Base-by-base conservation (phyloP, 768 basidiomycete species). In the Rubroboletus satanas region DNA sequence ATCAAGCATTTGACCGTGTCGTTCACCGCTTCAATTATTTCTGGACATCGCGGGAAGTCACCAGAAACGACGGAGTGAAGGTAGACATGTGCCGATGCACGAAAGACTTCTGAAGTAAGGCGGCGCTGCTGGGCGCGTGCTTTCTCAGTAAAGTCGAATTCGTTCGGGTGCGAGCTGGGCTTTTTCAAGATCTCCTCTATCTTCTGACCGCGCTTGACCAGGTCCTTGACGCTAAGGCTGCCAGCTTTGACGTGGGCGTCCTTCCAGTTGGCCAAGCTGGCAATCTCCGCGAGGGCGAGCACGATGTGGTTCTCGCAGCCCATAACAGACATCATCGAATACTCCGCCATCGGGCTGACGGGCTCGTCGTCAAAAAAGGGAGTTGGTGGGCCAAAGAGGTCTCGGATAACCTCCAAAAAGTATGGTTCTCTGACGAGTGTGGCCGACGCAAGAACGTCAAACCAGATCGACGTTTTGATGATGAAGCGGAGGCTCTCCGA, bases 401-500 rank as follows among this genome's bases (percentile, higher is more conserved):
- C 67, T 23, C 79, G 76, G 63, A 89, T 85, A 39, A 78, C 74
- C 4, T 62, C 32, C 37, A 86, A 70, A 68, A 90, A 84, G 45
- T 74, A 74, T 10, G 90, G 89, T 4, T 71, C 60, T 58, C 77
- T 62, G 57, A 78, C 74, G n/a, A 80, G 83, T n/a, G 89, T 88
- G 48, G 86, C 79, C 1, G 85, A 83, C 7, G 88, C 89, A 49
- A 92, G 77, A 35, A 92, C 88, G 66, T 93, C 90, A 68, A 92
- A 90, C 90, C 90, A 93, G 52, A 92, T 83, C 15, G 87, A 83
- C 28, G 90, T 87, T 70, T 90, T 90, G 72, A 91, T 78, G 66
- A 92, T 84, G 70, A 91, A 91, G 36, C 72, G 80, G 68, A 74
- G 78, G 72, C 74, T 82, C 75, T 75, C 78, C 21, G 65, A 59